Conservation (phyloP, 371 early-diverging fungal species). For the Haplosporangium sp. region DNA sequence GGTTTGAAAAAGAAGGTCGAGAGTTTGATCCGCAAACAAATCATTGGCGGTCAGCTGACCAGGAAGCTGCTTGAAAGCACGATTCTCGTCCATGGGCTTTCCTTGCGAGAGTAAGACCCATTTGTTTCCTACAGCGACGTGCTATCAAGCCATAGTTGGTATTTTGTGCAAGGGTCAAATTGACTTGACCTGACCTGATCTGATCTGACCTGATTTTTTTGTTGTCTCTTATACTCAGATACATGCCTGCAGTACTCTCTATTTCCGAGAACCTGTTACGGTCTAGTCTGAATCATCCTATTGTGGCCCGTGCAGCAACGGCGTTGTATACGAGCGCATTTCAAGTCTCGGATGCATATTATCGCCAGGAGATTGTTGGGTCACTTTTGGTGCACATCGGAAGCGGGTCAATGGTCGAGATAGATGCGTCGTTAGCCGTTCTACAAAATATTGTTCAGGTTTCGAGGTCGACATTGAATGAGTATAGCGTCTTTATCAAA, state of each 20-base stretch:
- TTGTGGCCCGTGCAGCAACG: conserved; percentile 61
- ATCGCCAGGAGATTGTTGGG: conserved; percentile 83
- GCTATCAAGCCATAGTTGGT: too few species aligned
- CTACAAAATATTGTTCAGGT: conserved; percentile 65
- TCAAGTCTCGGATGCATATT: conserved; percentile 69
- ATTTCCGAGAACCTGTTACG: conserved; percentile 73
- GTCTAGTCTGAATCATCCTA: conserved; percentile 61
- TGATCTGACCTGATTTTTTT: neutral
- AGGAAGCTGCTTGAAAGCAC: conserved; percentile 63
- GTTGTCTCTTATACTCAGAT: conserved; percentile 25
- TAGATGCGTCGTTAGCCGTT: conserved; percentile 73
- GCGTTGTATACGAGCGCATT: conserved; percentile 64
- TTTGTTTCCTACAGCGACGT: neutral
- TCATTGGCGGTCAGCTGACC: conserved; percentile 63
- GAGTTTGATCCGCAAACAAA: conserved; percentile 65
- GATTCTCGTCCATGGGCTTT: conserved; percentile 62
- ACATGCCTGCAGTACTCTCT: conserved; percentile 69
- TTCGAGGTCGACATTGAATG: conserved; percentile 62
- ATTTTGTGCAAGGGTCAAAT: too few species aligned
- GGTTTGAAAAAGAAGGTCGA: conserved; percentile 77
- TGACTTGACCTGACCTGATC: neutral
- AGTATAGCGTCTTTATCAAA: conserved; percentile 79
- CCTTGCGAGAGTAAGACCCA: conserved; percentile 59
- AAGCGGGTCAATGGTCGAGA: conserved; percentile 74
- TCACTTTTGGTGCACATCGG: conserved; percentile 86